Conservation (phyloP, 495 filamentous ascomycete species). For the Neurospora tetraspora region DNA sequence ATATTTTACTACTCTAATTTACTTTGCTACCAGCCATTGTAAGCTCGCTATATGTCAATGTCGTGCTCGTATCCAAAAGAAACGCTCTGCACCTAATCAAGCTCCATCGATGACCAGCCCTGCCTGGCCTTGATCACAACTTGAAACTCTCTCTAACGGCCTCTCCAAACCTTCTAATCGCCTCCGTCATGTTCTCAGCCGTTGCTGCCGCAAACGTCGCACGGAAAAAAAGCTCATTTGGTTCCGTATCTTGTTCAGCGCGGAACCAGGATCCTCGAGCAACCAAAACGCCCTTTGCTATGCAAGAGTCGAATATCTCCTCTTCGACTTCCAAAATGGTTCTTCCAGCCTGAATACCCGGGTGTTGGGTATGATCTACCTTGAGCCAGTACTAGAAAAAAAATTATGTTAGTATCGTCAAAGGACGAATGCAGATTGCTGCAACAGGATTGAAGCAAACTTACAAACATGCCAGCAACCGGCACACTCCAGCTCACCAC, state of each 20-base stretch:
- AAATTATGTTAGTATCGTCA: background rate
- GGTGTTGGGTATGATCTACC: constrained; percentile 67
- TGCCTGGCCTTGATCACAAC: constrained; percentile 4
- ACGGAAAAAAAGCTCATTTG: constrained; percentile 64
- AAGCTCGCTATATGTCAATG: background rate
- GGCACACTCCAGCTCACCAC: constrained; percentile 78
- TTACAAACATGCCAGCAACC: constrained; percentile 92
- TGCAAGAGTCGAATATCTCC: constrained; percentile 64
- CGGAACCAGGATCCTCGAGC: constrained; percentile 85
- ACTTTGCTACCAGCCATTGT: background rate
- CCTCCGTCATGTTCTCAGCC: constrained; percentile 64
- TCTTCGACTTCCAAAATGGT: constrained; percentile 66
- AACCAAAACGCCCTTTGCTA: constrained; percentile 62
- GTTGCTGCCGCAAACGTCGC: constrained; percentile 80
- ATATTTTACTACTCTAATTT: background rate
- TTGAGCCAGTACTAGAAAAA: constrained; percentile 65
- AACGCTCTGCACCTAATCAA: background rate
- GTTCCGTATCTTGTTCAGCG: constrained; percentile 41
- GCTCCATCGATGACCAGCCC: background rate
- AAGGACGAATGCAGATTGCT: background rate
- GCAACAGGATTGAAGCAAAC: constrained; percentile 23
- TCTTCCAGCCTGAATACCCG: constrained; percentile 41
- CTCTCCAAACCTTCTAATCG: constrained; percentile 63
- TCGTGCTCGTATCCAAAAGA: background rate
- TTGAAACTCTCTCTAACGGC: constrained; percentile 59